Base-by-base conservation (phyloP, 768 basidiomycete genomes). In the Daedaleopsis nitida region DNA sequence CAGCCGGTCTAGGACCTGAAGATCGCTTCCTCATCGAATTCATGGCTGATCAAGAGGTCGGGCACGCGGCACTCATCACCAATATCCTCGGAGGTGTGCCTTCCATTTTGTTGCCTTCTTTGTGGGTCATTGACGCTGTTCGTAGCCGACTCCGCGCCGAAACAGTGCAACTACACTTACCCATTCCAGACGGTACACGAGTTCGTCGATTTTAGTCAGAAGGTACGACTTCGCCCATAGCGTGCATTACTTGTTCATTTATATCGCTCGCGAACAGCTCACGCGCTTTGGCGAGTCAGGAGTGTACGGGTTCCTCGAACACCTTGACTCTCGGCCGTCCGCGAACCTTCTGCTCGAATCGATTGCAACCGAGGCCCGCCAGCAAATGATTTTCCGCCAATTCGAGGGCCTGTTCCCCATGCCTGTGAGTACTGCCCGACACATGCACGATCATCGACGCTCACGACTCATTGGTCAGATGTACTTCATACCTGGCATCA, bases 321-420 rank as follows among this genome's bases (percentile, higher is more conserved):
- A 86, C 69, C 79, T 90, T 42, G 75, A 87, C 70, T 83, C 83
- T 21, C 77, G 84, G 37, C 78, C 81, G 2, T 66, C 79, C 0
- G 86, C 85, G 1, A 71, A 78, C 50, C 70, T 88, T 13, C 74
- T 88, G 16, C 68, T 82, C 8, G 82, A 87, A 68, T 76, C 80
- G 8, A 85, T 89, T 65, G 76, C 84, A 0, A 85, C 82, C 13
- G 86, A 88, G 72, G 81, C 82, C 19, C 75, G 87, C 10, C 87
- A 89, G 72, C 83, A 88, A 74, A 81, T 86, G 80, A 76, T 81
- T 49, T 86, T 88, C 78, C 70, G 87, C 5, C 86, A 88, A 71
- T 80, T 86, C 50, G 77, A 83, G 54, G 86, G 85, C 0, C 68
- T 81, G n/a, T 83, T 83, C 75, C 85, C 85, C 0, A 83, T 86